phyloP scores from a whole-genome alignment of 768 basidiomycete species.

The Cubamyces lactineus region DNA sequence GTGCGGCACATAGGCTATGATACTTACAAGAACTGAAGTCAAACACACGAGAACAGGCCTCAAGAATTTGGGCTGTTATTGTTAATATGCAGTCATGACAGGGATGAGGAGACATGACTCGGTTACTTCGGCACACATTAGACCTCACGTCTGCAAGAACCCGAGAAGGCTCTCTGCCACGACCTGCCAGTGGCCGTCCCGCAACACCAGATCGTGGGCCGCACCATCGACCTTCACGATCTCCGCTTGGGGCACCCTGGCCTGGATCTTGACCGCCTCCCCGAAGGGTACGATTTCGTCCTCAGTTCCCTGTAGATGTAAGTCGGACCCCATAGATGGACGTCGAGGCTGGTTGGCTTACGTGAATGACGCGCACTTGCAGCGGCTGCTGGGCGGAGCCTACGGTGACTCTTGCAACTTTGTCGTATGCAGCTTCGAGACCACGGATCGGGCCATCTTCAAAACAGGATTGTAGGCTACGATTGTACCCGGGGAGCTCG shows the following conservation, averaged over 20 bases:
- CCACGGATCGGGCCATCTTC: slow-evolving; percentile 32
- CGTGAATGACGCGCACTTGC: slow-evolving; percentile 24
- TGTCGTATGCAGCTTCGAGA: slow-evolving; percentile 30
- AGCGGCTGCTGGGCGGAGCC: not conserved
- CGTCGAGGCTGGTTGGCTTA: not conserved
- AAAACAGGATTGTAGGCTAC: slow-evolving; percentile 62
- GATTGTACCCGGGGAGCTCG: slow-evolving; percentile 69
- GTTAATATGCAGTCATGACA: too few relatives aligned
- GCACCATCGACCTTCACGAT: slow-evolving; percentile 53
- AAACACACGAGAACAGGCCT: too few relatives aligned
- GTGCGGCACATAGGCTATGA: too few relatives aligned
- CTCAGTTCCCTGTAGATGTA: slow-evolving; percentile 52
- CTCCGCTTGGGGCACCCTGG: slow-evolving; percentile 50
- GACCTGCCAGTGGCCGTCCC: slow-evolving; percentile 26
- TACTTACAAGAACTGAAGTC: too few relatives aligned
- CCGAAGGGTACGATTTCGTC: slow-evolving; percentile 58
- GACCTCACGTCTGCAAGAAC: slow-evolving; percentile 18
- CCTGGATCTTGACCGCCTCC: slow-evolving; percentile 52
- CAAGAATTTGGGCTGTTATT: too few relatives aligned
- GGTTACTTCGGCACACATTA: too few relatives aligned
- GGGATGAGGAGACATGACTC: too few relatives aligned
- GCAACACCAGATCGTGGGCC: slow-evolving; percentile 46
- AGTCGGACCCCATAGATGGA: not conserved
- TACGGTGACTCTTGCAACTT: slow-evolving; percentile 9
- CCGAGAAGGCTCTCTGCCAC: slow-evolving; percentile 21